phyloP scores from a whole-genome alignment of 495 filamentous ascomycete species.

The Aspergillus carlsbadensis region DNA sequence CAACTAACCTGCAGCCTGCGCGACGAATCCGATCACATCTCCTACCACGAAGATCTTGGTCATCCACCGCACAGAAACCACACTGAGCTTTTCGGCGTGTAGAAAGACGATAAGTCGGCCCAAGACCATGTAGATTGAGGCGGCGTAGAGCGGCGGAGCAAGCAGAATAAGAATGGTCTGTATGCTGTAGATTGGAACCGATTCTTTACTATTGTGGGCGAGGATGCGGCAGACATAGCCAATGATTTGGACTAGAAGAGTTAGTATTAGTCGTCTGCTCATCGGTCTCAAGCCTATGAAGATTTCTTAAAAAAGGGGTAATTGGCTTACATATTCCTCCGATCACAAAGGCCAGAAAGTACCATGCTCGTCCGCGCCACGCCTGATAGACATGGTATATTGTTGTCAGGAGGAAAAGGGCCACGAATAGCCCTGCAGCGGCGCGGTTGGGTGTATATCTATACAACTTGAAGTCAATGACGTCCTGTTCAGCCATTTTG shows the following conservation, averaged over 20 bases:
- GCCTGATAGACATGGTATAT: conserved; percentile 50
- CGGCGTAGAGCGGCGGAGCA: conserved; percentile 47
- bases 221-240: conserved; percentile 58
- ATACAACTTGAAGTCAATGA: conserved; percentile 20
- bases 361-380: conserved; percentile 51
- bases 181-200: conserved; percentile 45
- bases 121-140: conserved; percentile 2
- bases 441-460: conserved; percentile 45
- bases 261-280: background rate
- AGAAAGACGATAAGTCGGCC: conserved; percentile 42
- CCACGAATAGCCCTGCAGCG: conserved; percentile 47
- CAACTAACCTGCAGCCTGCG: conserved; percentile 29
- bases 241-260: conserved; percentile 50
- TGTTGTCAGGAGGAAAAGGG: conserved; percentile 47
- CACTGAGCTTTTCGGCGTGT: conserved; percentile 37
- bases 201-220: conserved; percentile 26
- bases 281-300: background rate
- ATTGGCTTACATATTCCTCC: conserved; percentile 50
- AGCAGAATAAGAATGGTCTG: background rate
- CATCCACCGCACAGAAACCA: conserved; percentile 28
- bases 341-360: conserved; percentile 58
- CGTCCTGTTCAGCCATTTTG: background rate
- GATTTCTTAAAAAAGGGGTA: background rate
- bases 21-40: conserved; percentile 35
- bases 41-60: conserved; percentile 40